Evolutionary conservation across 495 filamentous ascomycete species (phyloP).

Genomic region (Neurospora sp.): DNA sequence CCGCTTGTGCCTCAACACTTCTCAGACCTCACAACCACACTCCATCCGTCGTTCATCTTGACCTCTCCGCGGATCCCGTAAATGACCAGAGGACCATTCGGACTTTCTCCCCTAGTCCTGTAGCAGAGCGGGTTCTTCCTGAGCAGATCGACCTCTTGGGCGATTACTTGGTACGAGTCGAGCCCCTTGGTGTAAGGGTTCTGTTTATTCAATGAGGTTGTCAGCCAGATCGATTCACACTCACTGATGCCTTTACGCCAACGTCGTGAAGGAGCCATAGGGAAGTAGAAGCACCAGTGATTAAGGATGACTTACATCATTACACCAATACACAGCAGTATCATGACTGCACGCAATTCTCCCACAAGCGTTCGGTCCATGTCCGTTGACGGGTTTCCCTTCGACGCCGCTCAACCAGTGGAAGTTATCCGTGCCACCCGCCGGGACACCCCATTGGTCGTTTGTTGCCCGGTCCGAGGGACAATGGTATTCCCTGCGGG

Average conservation of each 20-base stretch:
- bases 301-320: neutral
- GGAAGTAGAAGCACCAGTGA: too few relatives aligned
- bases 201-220: neutral
- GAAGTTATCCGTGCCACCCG: neutral
- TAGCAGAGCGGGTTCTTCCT: neutral
- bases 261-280: too few relatives aligned
- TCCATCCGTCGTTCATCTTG: neutral
- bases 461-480: neutral
- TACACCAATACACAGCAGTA: neutral
- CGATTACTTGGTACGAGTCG: neutral
- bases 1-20: neutral
- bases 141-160: neutral
- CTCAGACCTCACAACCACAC: neutral
- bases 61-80: neutral
- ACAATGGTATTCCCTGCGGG: neutral
- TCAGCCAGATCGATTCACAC: neutral
- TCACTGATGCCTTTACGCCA: too few relatives aligned
- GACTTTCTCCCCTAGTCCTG: neutral
- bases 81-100: neutral
- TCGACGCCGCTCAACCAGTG: neutral
- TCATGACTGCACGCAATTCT: neutral
- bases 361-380: neutral
- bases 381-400: neutral
- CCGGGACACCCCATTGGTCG: neutral
- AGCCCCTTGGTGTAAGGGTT: neutral